These are phyloP conservation scores for Cryphonectria japonica DNA, from an alignment of 2,329 filamentous ascomycete species.

Conservation along the genomic window DNA sequence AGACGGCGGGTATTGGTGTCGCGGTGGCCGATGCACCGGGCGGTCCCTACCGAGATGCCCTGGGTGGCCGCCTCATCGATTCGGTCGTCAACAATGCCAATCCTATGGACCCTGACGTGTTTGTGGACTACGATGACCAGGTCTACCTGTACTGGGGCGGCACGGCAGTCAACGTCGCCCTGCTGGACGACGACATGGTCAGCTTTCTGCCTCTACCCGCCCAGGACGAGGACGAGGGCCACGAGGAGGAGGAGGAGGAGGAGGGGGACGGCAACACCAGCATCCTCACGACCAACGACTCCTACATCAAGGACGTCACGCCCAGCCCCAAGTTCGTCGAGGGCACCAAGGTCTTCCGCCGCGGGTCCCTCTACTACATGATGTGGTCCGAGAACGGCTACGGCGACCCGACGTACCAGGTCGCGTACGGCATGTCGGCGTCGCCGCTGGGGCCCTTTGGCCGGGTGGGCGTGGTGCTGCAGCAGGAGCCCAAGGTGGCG, in stretches of 20 bases:
- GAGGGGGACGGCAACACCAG: not conserved
- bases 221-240: not conserved
- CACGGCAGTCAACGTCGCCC: constrained; percentile 16
- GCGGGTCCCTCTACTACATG: constrained; percentile 23
- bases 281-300: not conserved
- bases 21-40: constrained; percentile 38
- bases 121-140: constrained; percentile 45
- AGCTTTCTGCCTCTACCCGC: constrained; percentile 17
- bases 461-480: constrained; percentile 11
- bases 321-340: constrained; percentile 18
- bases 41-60: constrained; percentile 46
- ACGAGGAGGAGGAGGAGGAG: not conserved
- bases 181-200: constrained; percentile 24
- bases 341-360: constrained; percentile 24
- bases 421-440: constrained; percentile 22
- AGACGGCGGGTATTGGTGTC: constrained; percentile 46
- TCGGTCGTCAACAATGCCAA: constrained; percentile 50
- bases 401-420: constrained; percentile 24
- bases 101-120: constrained; percentile 50
- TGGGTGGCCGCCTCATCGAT: constrained; percentile 45
- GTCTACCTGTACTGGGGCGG: constrained; percentile 38
- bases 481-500: constrained; percentile 15
- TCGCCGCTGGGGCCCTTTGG: constrained; percentile 21
- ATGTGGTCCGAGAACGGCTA: constrained; percentile 28
- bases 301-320: constrained; percentile 17